Base-by-base conservation (phyloP, 257 asterid species). In the Salvia miltiorrhiza region DNA sequence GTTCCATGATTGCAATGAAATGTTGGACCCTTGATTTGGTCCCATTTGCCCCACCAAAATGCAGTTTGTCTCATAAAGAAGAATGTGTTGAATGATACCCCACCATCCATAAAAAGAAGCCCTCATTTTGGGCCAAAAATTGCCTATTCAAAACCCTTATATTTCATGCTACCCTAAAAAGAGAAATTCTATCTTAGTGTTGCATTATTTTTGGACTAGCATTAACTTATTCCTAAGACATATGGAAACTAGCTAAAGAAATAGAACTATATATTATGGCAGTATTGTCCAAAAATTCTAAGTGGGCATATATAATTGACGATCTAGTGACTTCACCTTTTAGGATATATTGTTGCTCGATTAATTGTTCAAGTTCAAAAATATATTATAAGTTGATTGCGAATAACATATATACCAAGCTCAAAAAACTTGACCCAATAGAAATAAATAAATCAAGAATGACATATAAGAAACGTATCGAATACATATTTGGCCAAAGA, bases 41-140 rank as follows among this genome's bases (percentile, higher is more conserved):
- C 61, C 73, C 65, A 24, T 65, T 74, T 65, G 63, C 73, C 85
- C 82, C 80, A 77, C 85, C 69, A 63, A 17, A 70, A 62, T 75
- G 74, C 71, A 74, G 63, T 49, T 77, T 74, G 80, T 71, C 78
- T 41, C 65, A 50, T 70, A 77, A 77, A 77, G 82, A 71, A 74
- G 50, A 62, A 35, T 55, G 66, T 70, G 40, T 71, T 71, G 53
- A 77, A 56, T 74, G 67, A 77, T 70, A 74, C 62, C 72, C 80
- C 85, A 81, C 85, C 75, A 77, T 39, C 74, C 11, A 58, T 14
- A 44, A 67, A 81, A 68, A 79, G 71, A 75, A 55, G 73, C 79
- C 83, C 65, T 65, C 75, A 68, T 71, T 78, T 81, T 81, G 83
- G 83, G 75, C 86, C 82, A 59, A 74, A 37, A 65, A 56, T 47